Percentiles rank a stretch among this genome's conserved stretches.
Evolutionary conservation across 495 filamentous ascomycete genomes (phyloP).

Genomic region (Aspergillus conjunctus): DNA sequence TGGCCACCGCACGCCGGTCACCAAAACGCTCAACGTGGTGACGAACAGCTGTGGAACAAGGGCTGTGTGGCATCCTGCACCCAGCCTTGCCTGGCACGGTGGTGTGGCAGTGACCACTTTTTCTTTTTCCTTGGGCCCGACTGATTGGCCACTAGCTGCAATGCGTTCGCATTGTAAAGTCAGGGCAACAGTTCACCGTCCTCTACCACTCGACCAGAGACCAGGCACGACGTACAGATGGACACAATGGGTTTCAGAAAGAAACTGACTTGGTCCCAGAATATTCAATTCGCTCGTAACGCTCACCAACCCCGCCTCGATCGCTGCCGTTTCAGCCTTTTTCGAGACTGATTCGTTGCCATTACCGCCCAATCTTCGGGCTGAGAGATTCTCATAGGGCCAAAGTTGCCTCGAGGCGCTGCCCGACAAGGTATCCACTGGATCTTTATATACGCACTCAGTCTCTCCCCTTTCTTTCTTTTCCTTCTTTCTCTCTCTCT

Average conservation of each 20-base stretch:
- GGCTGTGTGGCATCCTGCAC: slow-evolving; percentile 18
- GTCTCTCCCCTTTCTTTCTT: slow-evolving; percentile 16
- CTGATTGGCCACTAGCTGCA: slow-evolving; percentile 4
- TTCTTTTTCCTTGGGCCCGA: slow-evolving; percentile 7
- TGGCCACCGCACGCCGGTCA: slow-evolving; percentile 17
- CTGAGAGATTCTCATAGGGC: slow-evolving; percentile 29
- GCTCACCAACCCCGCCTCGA: slow-evolving; percentile 22
- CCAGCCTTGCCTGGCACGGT: slow-evolving; percentile 1
- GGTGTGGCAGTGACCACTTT: slow-evolving; percentile 5
- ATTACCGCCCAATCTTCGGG: slow-evolving; percentile 30
- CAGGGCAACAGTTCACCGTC: slow-evolving; percentile 11
- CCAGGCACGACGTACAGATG: not conserved
- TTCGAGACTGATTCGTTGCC: slow-evolving; percentile 27
- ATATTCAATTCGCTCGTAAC: slow-evolving; percentile 21
- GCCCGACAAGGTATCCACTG: slow-evolving; percentile 28
- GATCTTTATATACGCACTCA: slow-evolving; percentile 22
- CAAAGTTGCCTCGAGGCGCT: slow-evolving; percentile 24
- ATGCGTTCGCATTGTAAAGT: slow-evolving; percentile 3
- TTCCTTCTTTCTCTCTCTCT: slow-evolving; percentile 19
- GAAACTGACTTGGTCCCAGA: slow-evolving; percentile 23
- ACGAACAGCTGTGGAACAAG: slow-evolving; percentile 7
- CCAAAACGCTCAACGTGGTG: slow-evolving; percentile 20
- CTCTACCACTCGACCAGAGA: slow-evolving; percentile 4
- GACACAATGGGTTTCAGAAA: slow-evolving; percentile 18
- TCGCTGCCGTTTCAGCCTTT: slow-evolving; percentile 21